Base-by-base conservation (phyloP, 2,329 filamentous ascomycete genomes). In the Apiospora sp. region DNA sequence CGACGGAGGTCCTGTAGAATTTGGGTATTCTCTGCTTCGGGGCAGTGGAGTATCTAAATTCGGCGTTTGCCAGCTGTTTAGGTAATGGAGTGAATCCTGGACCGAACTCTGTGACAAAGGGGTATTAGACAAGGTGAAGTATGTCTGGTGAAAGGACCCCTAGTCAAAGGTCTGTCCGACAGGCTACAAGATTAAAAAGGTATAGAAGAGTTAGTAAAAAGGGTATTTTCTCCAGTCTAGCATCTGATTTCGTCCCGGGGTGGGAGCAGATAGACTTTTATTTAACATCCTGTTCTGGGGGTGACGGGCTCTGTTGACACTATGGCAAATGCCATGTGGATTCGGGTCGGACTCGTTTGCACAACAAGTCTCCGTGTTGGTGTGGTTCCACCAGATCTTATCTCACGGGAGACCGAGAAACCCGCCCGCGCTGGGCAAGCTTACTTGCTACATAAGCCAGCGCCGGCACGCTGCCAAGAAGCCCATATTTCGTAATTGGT, bases 331-430 rank as follows among this genome's bases (percentile, higher is more conserved):
- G 54, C 54, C 54, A 61, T 34, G 54, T 61, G 54, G 54, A 22
- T 34, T 37, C 19, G 30, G 22, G 8, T 24, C 58, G 58, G 58
- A 41, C 58, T 64, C 58, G 58, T 64, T 6, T 41, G 30, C 34
- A 64, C 8, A 41, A 22, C 19, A 64, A 64, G 8, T 64, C 58
- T 64, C 58, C 58, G 58, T 22, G 58, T 22, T 64, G 58, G 58
- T 64, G 58, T 64, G 58, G 58, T 64, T 64, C 58, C 58, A 64
- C 58, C 41, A 48, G 22, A 41, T 14, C 58, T 64, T n/a, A 64
- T 37, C 58, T 61, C 14, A 61, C 54, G 54, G 54, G 19, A 61
- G 54, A 61, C 58, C 58, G 58, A 64, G 58, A 22, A n/a, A 16
- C 34, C 58, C 58, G 58, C 41, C 3, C 41, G 22, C 19, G 27